Conservation (phyloP, 495 filamentous ascomycete genomes). For the Annulohypoxylon bovei region DNA sequence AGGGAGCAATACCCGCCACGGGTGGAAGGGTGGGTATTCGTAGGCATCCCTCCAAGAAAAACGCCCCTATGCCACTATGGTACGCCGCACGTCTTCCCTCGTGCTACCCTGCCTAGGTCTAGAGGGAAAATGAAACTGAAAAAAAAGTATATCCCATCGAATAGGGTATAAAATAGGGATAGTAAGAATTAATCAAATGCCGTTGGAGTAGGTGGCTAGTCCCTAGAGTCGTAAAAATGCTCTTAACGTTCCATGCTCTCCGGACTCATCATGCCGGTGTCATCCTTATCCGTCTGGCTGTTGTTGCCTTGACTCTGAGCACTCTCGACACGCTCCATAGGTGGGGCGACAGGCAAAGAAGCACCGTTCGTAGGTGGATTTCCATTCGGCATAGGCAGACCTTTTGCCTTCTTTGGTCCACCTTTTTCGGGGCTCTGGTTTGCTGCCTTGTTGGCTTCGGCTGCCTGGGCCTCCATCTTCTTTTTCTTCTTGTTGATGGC, state of each 20-base stretch:
- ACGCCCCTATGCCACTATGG: slow-evolving; percentile 33
- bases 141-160: slow-evolving; percentile 19
- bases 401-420: slow-evolving; percentile 55
- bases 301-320: slow-evolving; percentile 62
- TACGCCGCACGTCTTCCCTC: slow-evolving; percentile 31
- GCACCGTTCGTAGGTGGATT: slow-evolving; percentile 31
- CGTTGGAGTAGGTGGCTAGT: not conserved
- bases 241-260: slow-evolving; percentile 65
- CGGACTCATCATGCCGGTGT: slow-evolving; percentile 72
- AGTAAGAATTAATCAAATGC: slow-evolving; percentile 30
- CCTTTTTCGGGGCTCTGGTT: slow-evolving; percentile 55
- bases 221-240: not conserved
- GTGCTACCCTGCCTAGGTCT: slow-evolving; percentile 13
- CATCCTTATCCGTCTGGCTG: slow-evolving; percentile 65
- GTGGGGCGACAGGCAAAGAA: slow-evolving; percentile 39
- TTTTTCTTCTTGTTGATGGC: slow-evolving; percentile 81
- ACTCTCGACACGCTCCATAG: slow-evolving; percentile 62
- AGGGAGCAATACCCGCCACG: not conserved
- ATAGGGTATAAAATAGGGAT: slow-evolving; percentile 36
- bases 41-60: slow-evolving; percentile 20
- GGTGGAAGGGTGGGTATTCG: slow-evolving; percentile 25
- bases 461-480: slow-evolving; percentile 62
- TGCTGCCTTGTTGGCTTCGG: slow-evolving; percentile 49
- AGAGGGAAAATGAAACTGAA: slow-evolving; percentile 3
- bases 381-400: slow-evolving; percentile 48